These are phyloP conservation scores for Psilocybe cubensis DNA, from an alignment of 768 basidiomycete species.

Conservation along the genomic window DNA sequence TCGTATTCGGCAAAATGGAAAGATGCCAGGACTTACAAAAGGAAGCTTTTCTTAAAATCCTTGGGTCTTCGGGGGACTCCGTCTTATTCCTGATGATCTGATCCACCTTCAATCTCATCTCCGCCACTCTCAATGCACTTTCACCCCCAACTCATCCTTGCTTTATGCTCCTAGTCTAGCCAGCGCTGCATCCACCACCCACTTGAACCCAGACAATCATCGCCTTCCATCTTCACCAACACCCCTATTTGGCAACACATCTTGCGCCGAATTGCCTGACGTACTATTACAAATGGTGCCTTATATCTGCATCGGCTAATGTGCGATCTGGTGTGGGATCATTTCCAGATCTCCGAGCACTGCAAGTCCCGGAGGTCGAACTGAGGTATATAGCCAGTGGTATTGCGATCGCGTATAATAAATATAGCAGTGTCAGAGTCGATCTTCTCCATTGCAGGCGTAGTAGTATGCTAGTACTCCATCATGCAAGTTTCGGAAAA, in stretches of 20 bases:
- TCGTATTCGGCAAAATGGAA: conserved; percentile 16
- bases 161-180: too few relatives aligned
- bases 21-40: conserved; percentile 8
- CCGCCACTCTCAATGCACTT: not conserved
- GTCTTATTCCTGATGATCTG: not conserved
- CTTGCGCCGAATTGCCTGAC: not conserved
- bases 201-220: too few relatives aligned
- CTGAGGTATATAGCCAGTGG: not conserved
- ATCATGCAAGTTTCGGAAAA: too few relatives aligned
- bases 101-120: not conserved
- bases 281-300: not conserved
- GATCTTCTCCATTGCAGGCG: not conserved
- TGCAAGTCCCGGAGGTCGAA: not conserved
- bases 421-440: not conserved
- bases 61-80: conserved; percentile 8
- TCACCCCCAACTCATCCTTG: too few relatives aligned
- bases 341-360: not conserved
- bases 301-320: not conserved
- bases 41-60: not conserved
- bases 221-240: not conserved
- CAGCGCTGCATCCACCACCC: too few relatives aligned
- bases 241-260: not conserved
- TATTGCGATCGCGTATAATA: not conserved
- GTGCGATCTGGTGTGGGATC: not conserved
- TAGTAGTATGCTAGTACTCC: not conserved